Base-by-base conservation (phyloP, 139 green algal genomes). In the Volvox reticuliferus region DNA sequence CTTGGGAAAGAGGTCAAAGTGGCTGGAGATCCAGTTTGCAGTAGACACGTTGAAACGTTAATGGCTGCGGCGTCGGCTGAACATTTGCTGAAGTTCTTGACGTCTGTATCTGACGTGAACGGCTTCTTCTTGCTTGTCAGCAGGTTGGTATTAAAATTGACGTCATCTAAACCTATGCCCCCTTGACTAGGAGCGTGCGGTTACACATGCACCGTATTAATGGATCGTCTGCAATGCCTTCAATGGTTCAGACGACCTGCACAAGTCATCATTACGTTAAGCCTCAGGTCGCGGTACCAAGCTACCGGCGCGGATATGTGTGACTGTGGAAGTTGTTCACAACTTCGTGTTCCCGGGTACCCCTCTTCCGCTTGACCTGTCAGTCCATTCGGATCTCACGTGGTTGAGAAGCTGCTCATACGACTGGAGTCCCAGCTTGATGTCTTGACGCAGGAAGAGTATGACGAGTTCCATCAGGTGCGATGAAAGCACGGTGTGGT, bases 321-420 rank as follows among this genome's bases (percentile, higher is more conserved):
- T 55, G 44, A 55, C 5, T 55, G 44, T 9, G 9, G 44, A 9
- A 9, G 5, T 55, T 55, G 9, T 14, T 9, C 44, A 14, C 44
- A 55, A 55, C 44, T 55, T 9, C 44, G 5, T 55, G 44, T 9
- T 55, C 44, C 44, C 44, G 44, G 44, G 9, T 55, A 55, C 44
- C 28, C 78, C 65, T 73, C 24, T 28, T 73, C 65, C 65, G 21
- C 65, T 73, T 30, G 21, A 9, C 6, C 65, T 61, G 32, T 1
- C 30, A 97, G 96, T 71, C 95, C 95, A 0, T 97, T 97, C 93
- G 96, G 96, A 28, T 97, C 95, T 0, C 96, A 97, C 79, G 95
- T 97, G 16, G 89, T 95, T 67, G 96, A 98, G 87, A 95, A 93
- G 79, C 83, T 95, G 19, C 91, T 97, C 6, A 80, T 93, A 32